Evolutionary conservation across 177 flowering plant species (phyloP).

Genomic region (Vitis hybrid): DNA sequence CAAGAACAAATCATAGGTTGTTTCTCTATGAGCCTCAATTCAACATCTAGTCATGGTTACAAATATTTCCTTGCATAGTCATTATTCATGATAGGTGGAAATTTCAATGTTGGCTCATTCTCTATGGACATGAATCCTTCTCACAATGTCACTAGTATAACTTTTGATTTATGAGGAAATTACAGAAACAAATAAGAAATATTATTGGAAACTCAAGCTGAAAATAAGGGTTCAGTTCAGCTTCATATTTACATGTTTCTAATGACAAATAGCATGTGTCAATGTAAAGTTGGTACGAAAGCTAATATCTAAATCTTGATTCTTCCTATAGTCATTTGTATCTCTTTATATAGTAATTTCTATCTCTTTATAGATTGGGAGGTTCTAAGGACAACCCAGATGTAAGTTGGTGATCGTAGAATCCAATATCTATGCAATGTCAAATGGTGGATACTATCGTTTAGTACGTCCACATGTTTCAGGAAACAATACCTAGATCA

Average conservation of each 20-base stretch:
- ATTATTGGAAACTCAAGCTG: not conserved
- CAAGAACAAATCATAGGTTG: too few relatives aligned
- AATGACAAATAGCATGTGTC: not conserved
- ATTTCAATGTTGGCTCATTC: too few relatives aligned
- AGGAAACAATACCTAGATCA: not conserved
- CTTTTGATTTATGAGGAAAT: not conserved
- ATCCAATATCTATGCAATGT: slow-evolving; percentile 75
- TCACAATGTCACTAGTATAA: not conserved
- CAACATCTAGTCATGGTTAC: too few relatives aligned
- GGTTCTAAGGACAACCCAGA: slow-evolving; percentile 67
- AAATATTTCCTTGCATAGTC: too few relatives aligned
- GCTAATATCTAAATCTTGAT: slow-evolving; percentile 79
- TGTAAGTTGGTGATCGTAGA: slow-evolving; percentile 66
- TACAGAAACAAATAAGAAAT: not conserved
- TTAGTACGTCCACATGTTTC: slow-evolving; percentile 72
- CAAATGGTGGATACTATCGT: slow-evolving; percentile 77
- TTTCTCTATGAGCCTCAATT: too few relatives aligned
- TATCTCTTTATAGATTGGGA: slow-evolving; percentile 65
- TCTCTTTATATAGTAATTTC: slow-evolving; percentile 22
- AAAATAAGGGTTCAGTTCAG: not conserved
- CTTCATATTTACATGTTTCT: not conserved
- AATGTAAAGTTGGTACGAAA: slow-evolving; percentile 51
- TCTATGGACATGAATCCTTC: not conserved
- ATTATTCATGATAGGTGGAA: too few relatives aligned
- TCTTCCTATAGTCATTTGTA: slow-evolving; percentile 56